These are phyloP conservation scores for Bretziella fagacearum DNA, from an alignment of 2,329 filamentous ascomycete species.

Conservation along the genomic window DNA sequence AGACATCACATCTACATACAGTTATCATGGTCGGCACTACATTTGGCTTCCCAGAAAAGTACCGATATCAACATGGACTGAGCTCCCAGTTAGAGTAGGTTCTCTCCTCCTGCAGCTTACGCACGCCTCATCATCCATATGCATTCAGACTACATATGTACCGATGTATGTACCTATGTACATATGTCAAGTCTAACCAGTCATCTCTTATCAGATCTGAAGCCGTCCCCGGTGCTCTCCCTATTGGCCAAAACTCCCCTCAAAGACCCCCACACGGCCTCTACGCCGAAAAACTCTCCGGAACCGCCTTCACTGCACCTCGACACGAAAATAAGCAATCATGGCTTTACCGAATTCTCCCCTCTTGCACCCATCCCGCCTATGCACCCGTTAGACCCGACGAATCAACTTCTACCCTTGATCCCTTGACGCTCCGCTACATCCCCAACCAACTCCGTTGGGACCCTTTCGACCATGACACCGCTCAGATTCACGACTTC, in stretches of 20 bases:
- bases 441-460: slow-evolving; percentile 70
- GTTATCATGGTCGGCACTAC: slow-evolving; percentile 31
- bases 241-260: slow-evolving; percentile 62
- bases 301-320: slow-evolving; percentile 54
- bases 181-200: neutral
- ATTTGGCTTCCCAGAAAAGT: slow-evolving; percentile 37
- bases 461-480: slow-evolving; percentile 57
- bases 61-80: slow-evolving; percentile 67
- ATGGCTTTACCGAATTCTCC: slow-evolving; percentile 55
- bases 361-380: slow-evolving; percentile 42
- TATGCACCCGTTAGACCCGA: slow-evolving; percentile 23
- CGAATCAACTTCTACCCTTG: slow-evolving; percentile 16
- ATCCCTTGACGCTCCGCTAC: slow-evolving; percentile 40
- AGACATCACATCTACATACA: neutral
- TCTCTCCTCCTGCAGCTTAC: neutral
- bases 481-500: slow-evolving; percentile 31
- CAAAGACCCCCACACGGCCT: slow-evolving; percentile 65
- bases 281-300: slow-evolving; percentile 66
- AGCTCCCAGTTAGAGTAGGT: slow-evolving; percentile 58
- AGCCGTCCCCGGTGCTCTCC: slow-evolving; percentile 56
- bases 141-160: neutral
- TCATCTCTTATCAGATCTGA: slow-evolving; percentile 41
- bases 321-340: slow-evolving; percentile 52
- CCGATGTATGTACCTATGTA: neutral
- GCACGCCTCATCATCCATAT: neutral